phyloP scores from a whole-genome alignment of 768 basidiomycete genomes.

The Hysterangium stoloniferum region DNA sequence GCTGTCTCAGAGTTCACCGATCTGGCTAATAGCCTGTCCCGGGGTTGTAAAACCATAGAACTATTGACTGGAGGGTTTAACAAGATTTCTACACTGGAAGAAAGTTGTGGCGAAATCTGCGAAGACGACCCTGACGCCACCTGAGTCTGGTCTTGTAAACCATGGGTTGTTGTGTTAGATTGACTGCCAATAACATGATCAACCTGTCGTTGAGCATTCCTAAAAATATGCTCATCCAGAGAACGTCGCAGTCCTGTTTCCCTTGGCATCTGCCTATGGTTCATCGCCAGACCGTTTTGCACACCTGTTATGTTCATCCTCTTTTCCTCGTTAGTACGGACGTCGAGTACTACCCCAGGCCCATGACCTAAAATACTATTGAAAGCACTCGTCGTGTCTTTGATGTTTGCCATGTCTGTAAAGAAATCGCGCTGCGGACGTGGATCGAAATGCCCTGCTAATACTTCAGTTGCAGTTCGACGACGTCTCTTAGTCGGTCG shows the following conservation, averaged over 20 bases:
- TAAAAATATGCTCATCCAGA: background rate
- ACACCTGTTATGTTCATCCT: background rate
- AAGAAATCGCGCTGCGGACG: constrained; percentile 65
- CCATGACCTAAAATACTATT: background rate
- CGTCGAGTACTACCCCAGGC: background rate
- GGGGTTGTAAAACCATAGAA: no score
- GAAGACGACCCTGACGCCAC: no score
- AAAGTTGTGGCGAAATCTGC: no score
- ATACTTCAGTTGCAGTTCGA: constrained; percentile 67
- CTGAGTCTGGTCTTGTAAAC: background rate
- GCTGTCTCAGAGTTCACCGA: no score
- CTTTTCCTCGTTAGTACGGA: background rate
- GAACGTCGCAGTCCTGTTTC: background rate
- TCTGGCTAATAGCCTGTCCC: no score
- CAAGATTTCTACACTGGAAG: no score
- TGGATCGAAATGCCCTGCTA: constrained; percentile 68
- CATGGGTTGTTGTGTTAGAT: background rate
- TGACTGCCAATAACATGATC: background rate
- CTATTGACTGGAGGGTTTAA: no score
- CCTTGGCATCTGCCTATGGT: background rate
- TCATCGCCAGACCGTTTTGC: background rate
- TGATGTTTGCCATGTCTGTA: constrained; percentile 43
- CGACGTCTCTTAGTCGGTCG: constrained; percentile 31
- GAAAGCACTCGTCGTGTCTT: background rate
- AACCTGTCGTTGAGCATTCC: background rate